Evolutionary conservation across 306 rosid genomes (phyloP), one percentile per base, ranked within the genome.

Genomic region (Cajanus cajan): DNA sequence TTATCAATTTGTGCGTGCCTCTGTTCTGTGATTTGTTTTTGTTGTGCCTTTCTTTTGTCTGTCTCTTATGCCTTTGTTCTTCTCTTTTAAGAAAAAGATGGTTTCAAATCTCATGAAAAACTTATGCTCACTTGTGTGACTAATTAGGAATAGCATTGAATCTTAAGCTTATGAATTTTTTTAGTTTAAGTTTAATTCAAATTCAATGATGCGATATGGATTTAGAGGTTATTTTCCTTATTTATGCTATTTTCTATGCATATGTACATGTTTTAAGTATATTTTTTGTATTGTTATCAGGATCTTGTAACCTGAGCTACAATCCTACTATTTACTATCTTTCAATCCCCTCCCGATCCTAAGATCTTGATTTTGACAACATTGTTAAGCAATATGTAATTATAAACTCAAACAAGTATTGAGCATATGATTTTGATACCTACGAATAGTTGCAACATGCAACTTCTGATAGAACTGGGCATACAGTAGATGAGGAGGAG

Each of bases 371-470:
- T 59, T 28, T 59, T 24, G 9, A 59, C 40, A 59, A 28, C 18
- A 28, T 25, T 28, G 39, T 22, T 61, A 31, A 36, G 45, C 45
- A 63, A 24, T 45, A 4, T 13, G 36, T 59, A 21, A 15, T 74
- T 25, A 8, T 21, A 76, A 21, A 62, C 37, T 65, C 11, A 63
- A 47, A 62, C 37, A 21, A 47, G 68, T 15, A 31, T 31, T 18
- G 16, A 40, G 57, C n/a, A 21, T 31, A 15, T 51, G 59, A 73
- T 61, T 57, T 78, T 50, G 31, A 41, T 68, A 41, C 36, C 18
- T 54, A 12, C 43, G 64, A 37, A 72, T 67, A 70, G 41, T 63
- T 80, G 79, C 21, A 45, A 74, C 40, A 68, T 68, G 31, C 73
- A 64, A 50, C 65, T 34, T 33, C 40, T 61, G 68, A 33, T 33